Conservation (phyloP, 2,329 filamentous ascomycete genomes). For the Colletotrichum tropicicola region DNA sequence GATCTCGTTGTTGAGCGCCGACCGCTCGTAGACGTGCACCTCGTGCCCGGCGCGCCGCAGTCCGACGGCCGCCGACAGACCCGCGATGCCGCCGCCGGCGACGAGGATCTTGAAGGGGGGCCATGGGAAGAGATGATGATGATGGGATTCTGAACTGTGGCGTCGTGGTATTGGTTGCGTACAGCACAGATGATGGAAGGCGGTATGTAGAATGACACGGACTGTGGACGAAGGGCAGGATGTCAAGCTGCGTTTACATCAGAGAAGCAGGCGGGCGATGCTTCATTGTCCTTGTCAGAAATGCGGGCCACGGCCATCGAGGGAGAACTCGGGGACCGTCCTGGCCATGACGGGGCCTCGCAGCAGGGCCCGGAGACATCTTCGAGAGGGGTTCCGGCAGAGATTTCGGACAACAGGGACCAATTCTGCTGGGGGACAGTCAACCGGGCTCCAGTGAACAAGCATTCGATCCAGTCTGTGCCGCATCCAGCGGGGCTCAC, state of each 20-base stretch:
- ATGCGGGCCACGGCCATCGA: neutral
- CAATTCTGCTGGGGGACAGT: neutral
- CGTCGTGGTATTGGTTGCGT: neutral
- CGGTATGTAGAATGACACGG: neutral
- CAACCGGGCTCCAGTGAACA: neutral
- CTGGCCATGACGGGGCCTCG: neutral
- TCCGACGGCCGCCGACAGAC: slow-evolving; percentile 42
- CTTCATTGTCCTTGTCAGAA: too few relatives aligned
- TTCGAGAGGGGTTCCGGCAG: neutral
- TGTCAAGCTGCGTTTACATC: neutral
- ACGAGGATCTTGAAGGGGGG: slow-evolving; percentile 35
- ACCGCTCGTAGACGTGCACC: slow-evolving; percentile 46
- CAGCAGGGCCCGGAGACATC: neutral
- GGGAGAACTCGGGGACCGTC: neutral
- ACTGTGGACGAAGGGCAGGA: neutral
- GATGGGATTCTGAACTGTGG: too few relatives aligned
- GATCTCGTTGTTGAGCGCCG: slow-evolving; percentile 44
- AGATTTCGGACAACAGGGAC: neutral
- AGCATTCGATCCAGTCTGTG: slow-evolving; percentile 2
- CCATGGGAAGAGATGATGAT: neutral
- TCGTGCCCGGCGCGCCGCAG: slow-evolving; percentile 43
- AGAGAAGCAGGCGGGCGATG: too few relatives aligned
- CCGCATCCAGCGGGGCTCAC: neutral
- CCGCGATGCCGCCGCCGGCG: slow-evolving; percentile 46
- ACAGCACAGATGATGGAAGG: neutral